A percentile compares a stretch with the other conserved stretches of the same genome.
phyloP scores from a whole-genome alignment of 208 protist species.

The Trypanosoma theileri region DNA sequence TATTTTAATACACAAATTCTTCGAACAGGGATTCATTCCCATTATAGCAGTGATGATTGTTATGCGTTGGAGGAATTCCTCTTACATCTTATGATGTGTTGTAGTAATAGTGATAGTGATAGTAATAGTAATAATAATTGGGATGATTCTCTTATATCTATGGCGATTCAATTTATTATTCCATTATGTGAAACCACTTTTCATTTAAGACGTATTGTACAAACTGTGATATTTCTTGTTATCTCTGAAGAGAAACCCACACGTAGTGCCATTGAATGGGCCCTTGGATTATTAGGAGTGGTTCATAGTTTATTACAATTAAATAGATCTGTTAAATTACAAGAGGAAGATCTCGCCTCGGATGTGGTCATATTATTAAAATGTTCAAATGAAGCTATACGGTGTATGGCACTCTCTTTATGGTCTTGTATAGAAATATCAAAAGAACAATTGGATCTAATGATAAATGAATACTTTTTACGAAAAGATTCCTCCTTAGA shows the following conservation, averaged over 20 bases:
- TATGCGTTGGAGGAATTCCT: conserved; percentile 34
- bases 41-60: conserved; percentile 1
- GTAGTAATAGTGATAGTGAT: background rate
- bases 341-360: conserved; percentile 17
- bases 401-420: conserved; percentile 23
- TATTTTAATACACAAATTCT: conserved; percentile 32
- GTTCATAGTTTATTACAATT: conserved; percentile 9
- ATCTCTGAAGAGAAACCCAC: conserved; percentile 2
- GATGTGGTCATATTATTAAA: conserved; percentile 24
- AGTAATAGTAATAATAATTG: background rate
- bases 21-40: conserved; percentile 6
- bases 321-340: background rate
- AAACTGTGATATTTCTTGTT: conserved; percentile 17
- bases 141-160: conserved; percentile 27
- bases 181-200: conserved; percentile 18
- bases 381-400: conserved; percentile 17
- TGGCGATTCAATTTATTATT: conserved; percentile 11
- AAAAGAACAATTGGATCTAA: conserved; percentile 10
- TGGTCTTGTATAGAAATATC: conserved; percentile 8
- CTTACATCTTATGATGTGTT: conserved; percentile 36
- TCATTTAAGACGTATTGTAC: conserved; percentile 17
- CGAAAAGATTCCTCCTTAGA: conserved; percentile 1
- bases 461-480: conserved; percentile 23
- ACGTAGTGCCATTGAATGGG: conserved; percentile 21
- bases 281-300: conserved; percentile 19